A percentile compares a stretch with the other conserved stretches of the same genome.
Evolutionary conservation across 2,329 filamentous ascomycete species (phyloP).

Genomic region (Ophiostoma perfectum): DNA sequence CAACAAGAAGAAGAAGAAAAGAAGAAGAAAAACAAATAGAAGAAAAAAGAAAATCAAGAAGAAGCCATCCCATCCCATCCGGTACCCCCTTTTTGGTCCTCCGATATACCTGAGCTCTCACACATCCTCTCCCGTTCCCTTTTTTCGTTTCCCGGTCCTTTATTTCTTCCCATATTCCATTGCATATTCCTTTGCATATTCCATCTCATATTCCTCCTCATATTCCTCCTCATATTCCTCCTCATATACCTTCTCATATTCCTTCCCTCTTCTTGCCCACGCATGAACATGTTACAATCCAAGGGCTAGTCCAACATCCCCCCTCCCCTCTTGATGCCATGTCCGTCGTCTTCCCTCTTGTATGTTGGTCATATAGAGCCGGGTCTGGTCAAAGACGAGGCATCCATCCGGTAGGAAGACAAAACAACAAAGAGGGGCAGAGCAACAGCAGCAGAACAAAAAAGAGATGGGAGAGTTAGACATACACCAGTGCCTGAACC

Average conservation of each 20-base stretch:
- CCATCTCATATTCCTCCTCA: background rate
- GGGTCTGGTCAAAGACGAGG: background rate
- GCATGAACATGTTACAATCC: constrained; percentile 11
- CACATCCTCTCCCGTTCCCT: background rate
- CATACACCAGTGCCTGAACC: too few species aligned
- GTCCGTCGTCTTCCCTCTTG: background rate
- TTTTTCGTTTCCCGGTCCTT: background rate
- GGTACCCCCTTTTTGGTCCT: constrained; percentile 11
- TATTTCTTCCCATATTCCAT: background rate
- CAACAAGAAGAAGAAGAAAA: background rate
- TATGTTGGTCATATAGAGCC: background rate
- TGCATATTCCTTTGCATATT: too few species aligned
- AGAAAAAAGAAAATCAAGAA: constrained; percentile 8
- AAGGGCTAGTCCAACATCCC: background rate
- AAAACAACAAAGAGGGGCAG: background rate
- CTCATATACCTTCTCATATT: background rate
- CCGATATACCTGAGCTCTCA: constrained; percentile 4
- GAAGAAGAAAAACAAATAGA: constrained; percentile 11
- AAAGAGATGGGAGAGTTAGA: background rate
- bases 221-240: background rate
- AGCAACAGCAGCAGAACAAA: background rate
- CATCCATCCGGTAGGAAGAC: constrained; percentile 10
- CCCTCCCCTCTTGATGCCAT: background rate
- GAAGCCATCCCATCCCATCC: constrained; percentile 8
- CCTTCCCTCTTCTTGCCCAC: background rate